A percentile compares a stretch with the other conserved stretches of the same genome.
phyloP scores from a whole-genome alignment of 148 eudicot genomes.

The Oxyria digyna region DNA sequence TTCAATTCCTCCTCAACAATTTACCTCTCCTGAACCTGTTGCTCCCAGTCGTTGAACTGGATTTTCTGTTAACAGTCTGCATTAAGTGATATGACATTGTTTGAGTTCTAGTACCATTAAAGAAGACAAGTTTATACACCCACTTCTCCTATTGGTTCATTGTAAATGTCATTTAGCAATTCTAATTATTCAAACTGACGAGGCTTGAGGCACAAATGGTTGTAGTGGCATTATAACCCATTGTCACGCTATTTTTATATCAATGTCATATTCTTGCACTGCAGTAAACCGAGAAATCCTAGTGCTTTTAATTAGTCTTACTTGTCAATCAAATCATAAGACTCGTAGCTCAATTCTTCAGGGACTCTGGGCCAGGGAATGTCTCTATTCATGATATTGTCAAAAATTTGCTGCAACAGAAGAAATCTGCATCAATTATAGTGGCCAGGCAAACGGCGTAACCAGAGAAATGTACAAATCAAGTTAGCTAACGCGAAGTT shows the following conservation, averaged over 20 bases:
- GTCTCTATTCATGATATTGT: slow-evolving; percentile 87
- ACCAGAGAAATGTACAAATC: neutral
- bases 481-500: neutral
- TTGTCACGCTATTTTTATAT: neutral
- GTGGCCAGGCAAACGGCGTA: neutral
- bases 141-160: no score
- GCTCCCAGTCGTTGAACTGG: slow-evolving; percentile 96
- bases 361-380: slow-evolving; percentile 94
- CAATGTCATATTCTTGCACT: neutral
- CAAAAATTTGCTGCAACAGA: slow-evolving; percentile 77
- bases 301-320: slow-evolving; percentile 22
- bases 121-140: neutral
- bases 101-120: neutral
- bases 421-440: slow-evolving; percentile 8
- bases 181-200: neutral
- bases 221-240: neutral
- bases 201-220: neutral
- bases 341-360: slow-evolving; percentile 81
- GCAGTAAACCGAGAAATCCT: neutral
- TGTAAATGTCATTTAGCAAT: no score
- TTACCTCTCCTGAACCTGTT: slow-evolving; percentile 86
- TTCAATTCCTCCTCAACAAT: neutral
- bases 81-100: neutral
- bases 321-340: slow-evolving; percentile 80
- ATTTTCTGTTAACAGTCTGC: slow-evolving; percentile 78